Conservation (phyloP, 805 yeast genomes). For the Cyberlindnera galapagoensis region DNA sequence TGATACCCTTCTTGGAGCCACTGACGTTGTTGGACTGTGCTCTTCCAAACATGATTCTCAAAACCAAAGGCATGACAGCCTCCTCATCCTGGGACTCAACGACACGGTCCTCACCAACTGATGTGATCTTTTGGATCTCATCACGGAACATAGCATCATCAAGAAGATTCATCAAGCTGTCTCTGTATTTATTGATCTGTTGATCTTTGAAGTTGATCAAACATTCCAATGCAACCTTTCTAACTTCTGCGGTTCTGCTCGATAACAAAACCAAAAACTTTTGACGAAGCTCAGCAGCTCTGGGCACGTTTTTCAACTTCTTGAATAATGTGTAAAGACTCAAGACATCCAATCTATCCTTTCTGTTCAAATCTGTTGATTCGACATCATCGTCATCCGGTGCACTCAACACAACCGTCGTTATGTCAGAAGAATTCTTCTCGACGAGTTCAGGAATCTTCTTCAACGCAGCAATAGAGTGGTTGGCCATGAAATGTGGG, state of each 20-base stretch:
- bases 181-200: slow-evolving; percentile 59
- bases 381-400: slow-evolving; percentile 13
- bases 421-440: slow-evolving; percentile 44
- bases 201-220: slow-evolving; percentile 58
- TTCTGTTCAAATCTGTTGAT: slow-evolving; percentile 34
- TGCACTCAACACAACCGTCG: slow-evolving; percentile 46
- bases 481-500: slow-evolving; percentile 33
- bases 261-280: slow-evolving; percentile 53
- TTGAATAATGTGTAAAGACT: slow-evolving; percentile 60
- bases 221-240: slow-evolving; percentile 65
- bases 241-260: slow-evolving; percentile 54
- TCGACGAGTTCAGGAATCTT: slow-evolving; percentile 68
- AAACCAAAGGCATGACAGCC: slow-evolving; percentile 59
- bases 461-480: slow-evolving; percentile 50
- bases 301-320: slow-evolving; percentile 48
- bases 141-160: slow-evolving; percentile 85
- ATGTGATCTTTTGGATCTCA: slow-evolving; percentile 63
- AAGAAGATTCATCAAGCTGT: slow-evolving; percentile 62
- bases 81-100: slow-evolving; percentile 58
- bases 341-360: slow-evolving; percentile 53
- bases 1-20: slow-evolving; percentile 67
- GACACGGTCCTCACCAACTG: slow-evolving; percentile 41
- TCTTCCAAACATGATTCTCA: slow-evolving; percentile 80
- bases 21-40: slow-evolving; percentile 64
- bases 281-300: slow-evolving; percentile 45